Conservation (phyloP, 768 basidiomycete species). For the Suillus subalutaceus region DNA sequence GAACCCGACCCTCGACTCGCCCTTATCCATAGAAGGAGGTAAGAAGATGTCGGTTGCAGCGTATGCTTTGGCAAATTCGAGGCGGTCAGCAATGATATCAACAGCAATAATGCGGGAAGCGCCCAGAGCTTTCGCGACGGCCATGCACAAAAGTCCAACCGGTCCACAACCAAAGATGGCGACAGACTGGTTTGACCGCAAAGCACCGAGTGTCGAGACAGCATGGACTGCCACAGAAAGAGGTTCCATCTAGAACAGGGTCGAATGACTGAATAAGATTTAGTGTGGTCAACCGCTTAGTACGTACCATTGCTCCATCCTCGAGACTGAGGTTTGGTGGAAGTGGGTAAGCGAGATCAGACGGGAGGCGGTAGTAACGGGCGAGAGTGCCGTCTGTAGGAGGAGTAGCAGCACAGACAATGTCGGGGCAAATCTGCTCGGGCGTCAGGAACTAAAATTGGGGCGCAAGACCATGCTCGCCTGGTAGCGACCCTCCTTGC, state of each 20-base stretch:
- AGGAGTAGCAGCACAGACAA: constrained; percentile 93
- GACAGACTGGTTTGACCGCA: constrained; percentile 76
- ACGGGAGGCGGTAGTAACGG: constrained; percentile 85
- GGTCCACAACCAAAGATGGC: constrained; percentile 92
- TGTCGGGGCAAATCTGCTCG: constrained; percentile 76
- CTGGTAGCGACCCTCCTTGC: constrained; percentile 85
- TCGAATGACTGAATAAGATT: not conserved
- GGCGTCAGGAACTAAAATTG: constrained; percentile 5
- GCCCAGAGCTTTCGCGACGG: constrained; percentile 93
- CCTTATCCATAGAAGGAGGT: constrained; percentile 58
- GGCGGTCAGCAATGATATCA: constrained; percentile 73
- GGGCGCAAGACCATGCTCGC: constrained; percentile 39
- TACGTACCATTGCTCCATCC: constrained; percentile 87
- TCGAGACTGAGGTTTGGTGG: constrained; percentile 84
- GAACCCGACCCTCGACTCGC: constrained; percentile 71
- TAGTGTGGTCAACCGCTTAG: not conserved
- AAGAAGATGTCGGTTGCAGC: constrained; percentile 78
- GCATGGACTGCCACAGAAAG: constrained; percentile 92
- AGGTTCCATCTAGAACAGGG: constrained; percentile 76
- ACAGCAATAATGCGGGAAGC: constrained; percentile 84
- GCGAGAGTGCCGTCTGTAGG: constrained; percentile 90
- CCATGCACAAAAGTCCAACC: constrained; percentile 88
- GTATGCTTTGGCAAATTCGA: constrained; percentile 85
- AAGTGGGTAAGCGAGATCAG: constrained; percentile 81
- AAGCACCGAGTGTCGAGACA: constrained; percentile 71